A percentile compares a stretch with the other conserved stretches of the same genome.
phyloP scores from a whole-genome alignment of 1,284 basidiomycete genomes.

The Ustilago hordei region DNA sequence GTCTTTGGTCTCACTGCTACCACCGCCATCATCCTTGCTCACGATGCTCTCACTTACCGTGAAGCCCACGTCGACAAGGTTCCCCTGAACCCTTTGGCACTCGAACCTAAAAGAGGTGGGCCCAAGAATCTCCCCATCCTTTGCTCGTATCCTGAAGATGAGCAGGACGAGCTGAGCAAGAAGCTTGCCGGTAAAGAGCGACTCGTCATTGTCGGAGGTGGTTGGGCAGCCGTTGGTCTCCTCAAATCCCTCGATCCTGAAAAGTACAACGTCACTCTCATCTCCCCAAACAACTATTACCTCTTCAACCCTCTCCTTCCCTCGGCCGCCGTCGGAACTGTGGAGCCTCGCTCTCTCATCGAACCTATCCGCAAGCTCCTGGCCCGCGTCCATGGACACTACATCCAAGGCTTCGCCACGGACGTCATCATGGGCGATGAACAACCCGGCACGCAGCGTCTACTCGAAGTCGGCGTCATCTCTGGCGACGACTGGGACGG shows the following conservation, averaged over 20 bases:
- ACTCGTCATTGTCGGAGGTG: slow-evolving; percentile 68
- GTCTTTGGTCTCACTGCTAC: slow-evolving; percentile 56
- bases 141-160: slow-evolving; percentile 46
- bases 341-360: slow-evolving; percentile 66
- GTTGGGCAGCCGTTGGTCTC: slow-evolving; percentile 67
- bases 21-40: slow-evolving; percentile 53
- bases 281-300: slow-evolving; percentile 68
- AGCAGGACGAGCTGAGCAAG: slow-evolving; percentile 44
- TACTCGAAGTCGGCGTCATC: slow-evolving; percentile 67
- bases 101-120: slow-evolving; percentile 57
- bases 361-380: slow-evolving; percentile 66
- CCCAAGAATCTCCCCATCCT: slow-evolving; percentile 67
- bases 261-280: slow-evolving; percentile 66
- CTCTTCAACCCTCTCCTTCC: slow-evolving; percentile 68
- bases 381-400: slow-evolving; percentile 61
- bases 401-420: slow-evolving; percentile 65
- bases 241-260: slow-evolving; percentile 62
- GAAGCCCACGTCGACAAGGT: slow-evolving; percentile 58
- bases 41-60: slow-evolving; percentile 62
- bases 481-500: slow-evolving; percentile 60
- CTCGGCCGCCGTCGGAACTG: slow-evolving; percentile 67
- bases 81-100: slow-evolving; percentile 52
- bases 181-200: slow-evolving; percentile 56
- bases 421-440: slow-evolving; percentile 61
- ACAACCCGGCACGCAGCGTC: slow-evolving; percentile 38